Percentiles rank a stretch among this genome's conserved stretches.
phyloP scores from a whole-genome alignment of 768 basidiomycete species.

The Trametes sanguinea region DNA sequence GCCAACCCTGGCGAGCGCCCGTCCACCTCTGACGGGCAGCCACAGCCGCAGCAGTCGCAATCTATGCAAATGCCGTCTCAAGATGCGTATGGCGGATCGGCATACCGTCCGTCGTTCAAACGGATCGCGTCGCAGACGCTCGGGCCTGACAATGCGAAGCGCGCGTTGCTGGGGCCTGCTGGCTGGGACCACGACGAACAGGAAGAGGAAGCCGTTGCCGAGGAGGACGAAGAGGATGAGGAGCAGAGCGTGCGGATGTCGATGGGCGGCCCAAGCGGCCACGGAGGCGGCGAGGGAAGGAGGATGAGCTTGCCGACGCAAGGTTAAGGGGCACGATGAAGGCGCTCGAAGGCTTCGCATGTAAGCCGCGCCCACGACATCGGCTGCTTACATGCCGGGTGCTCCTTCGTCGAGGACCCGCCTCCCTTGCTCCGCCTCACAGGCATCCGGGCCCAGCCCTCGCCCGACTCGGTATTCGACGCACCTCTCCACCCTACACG shows the following conservation, averaged over 20 bases:
- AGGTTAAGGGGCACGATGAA: not conserved
- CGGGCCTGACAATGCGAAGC: conserved; percentile 59
- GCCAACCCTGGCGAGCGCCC: not conserved
- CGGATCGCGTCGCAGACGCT: conserved; percentile 72
- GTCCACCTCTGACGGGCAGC: conserved; percentile 5
- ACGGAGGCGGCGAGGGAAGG: not conserved
- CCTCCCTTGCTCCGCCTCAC: not conserved
- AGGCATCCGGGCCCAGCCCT: not conserved
- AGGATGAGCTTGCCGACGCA: conserved; percentile 11
- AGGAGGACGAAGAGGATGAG: conserved; percentile 9
- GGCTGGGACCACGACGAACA: conserved; percentile 36
- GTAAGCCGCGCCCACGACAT: not conserved
- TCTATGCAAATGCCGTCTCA: not conserved
- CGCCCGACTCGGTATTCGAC: not conserved
- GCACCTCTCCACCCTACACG: not conserved
- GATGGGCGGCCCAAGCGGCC: not conserved
- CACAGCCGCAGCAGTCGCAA: conserved; percentile 4
- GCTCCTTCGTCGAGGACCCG: no score
- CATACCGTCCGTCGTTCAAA: conserved; percentile 66
- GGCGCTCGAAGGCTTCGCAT: not conserved
- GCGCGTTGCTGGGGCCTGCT: conserved; percentile 43
- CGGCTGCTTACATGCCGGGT: not conserved
- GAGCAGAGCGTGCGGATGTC: not conserved
- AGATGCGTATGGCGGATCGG: conserved; percentile 9
- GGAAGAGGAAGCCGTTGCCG: conserved; percentile 22